Percentiles rank a stretch among this genome's conserved stretches.
Evolutionary conservation across 148 eudicot genomes (phyloP).

Genomic region (Camellia lanceoleosa): DNA sequence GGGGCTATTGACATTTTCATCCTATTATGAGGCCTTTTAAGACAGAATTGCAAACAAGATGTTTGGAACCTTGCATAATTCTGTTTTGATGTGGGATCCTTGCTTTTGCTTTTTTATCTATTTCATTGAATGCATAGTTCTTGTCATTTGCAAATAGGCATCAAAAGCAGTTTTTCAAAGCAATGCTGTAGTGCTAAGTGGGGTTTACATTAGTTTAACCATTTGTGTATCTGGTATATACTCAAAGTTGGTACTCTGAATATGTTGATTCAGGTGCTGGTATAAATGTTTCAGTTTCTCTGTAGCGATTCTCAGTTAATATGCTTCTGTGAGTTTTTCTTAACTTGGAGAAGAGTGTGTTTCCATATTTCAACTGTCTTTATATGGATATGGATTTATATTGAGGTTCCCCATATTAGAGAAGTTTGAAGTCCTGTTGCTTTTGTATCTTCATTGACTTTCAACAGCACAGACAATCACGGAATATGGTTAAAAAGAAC

Average conservation of each 20-base stretch:
- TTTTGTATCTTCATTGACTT: constrained; percentile 1
- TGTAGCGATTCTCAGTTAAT: constrained; percentile 62
- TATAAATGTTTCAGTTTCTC: constrained; percentile 67
- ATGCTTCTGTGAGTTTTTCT: constrained; percentile 86
- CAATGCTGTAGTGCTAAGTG: not conserved
- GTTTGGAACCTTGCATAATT: not conserved
- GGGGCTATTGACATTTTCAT: not conserved
- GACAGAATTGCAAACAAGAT: not conserved
- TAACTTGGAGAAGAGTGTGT: constrained; percentile 53
- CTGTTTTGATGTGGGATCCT: not conserved
- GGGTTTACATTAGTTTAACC: constrained; percentile 12
- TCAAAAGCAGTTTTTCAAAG: not conserved
- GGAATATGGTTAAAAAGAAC: constrained; percentile 1
- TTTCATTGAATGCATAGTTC: constrained; percentile 6
- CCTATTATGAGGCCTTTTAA: not conserved
- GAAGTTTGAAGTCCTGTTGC: constrained; percentile 3
- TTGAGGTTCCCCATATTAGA: constrained; percentile 4
- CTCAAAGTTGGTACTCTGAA: constrained; percentile 42
- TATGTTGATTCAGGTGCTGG: constrained; percentile 81
- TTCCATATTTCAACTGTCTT: constrained; percentile 21
- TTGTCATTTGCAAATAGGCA: not conserved
- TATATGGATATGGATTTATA: constrained; percentile 9
- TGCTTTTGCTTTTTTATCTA: not conserved
- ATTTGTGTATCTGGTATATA: constrained; percentile 9
- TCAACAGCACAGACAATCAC: not conserved